Base-by-base conservation (phyloP, 2,329 filamentous ascomycete species). In the Penicillium hordei region DNA sequence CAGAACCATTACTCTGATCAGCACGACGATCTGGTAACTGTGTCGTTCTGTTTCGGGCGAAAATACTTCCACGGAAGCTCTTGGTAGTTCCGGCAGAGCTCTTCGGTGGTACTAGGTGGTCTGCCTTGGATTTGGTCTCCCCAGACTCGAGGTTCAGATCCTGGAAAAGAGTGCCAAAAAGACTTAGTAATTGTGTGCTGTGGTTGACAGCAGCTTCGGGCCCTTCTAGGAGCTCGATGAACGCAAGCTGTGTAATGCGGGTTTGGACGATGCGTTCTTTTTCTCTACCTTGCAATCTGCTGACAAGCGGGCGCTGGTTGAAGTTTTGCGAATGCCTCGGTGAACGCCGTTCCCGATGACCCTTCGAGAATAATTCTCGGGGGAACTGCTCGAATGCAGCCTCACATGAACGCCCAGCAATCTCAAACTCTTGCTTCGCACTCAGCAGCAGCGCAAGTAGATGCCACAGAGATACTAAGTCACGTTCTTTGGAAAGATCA, bases 301-400 rank as follows among this genome's bases (percentile, higher is more conserved):
- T 89, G 0, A 95, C 63, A 82, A 46, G 90, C 70, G 4, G 87
- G 86, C 61, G 70, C 40, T 65, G 68, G 10, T 64, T 55, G 29
- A 60, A 62, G 23, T 65, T 63, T 13, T 70, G 65, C 7, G 61
- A 63, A 29, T 71, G 61, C 55, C 67, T 68, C 21, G 64, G 65
- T 27, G 65, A 64, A 27, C 74, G 71, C 54, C 83, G 70, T 17
- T 84, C 79, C 34, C 82, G 76, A 51, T 82, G 82, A 19, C 88
- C 89, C 68, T 92, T 91, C 0, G 93, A 81, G 7, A 89, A 81
- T 0, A 83, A 75, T 0, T 87, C 83, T 60, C 91, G 87, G 52
- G 88, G 86, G 68, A 96, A 95, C 69, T 96, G 91, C 65, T 96
- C 92, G 70, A 97, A 89, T 4, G 92, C 93, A 27, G 91, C 92